Evolutionary conservation across 768 basidiomycete species (phyloP).

Genomic region (Mycena crocata): DNA sequence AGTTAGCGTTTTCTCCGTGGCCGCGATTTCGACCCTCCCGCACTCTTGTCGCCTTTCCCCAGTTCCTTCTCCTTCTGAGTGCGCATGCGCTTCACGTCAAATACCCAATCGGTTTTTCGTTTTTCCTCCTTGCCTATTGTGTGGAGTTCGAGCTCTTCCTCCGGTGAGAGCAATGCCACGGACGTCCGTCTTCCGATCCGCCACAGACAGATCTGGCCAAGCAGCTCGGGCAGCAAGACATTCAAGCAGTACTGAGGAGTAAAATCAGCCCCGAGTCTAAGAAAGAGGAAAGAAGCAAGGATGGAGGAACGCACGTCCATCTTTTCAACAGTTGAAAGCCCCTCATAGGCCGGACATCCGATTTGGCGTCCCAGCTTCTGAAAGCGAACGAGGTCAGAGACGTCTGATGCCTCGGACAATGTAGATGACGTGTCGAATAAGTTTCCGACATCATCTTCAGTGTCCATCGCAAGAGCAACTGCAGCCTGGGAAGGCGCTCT

Average conservation of each 20-base stretch:
- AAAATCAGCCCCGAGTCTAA: constrained; percentile 2
- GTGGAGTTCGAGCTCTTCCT: constrained; percentile 69
- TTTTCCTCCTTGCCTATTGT: constrained; percentile 59
- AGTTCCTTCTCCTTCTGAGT: constrained; percentile 43
- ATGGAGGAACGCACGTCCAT: constrained; percentile 55
- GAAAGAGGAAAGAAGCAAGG: not conserved
- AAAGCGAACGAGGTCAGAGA: constrained; percentile 20
- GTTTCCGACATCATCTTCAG: not conserved
- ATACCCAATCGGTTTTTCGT: constrained; percentile 75
- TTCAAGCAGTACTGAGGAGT: constrained; percentile 73
- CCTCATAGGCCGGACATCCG: constrained; percentile 58
- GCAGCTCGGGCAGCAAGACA: constrained; percentile 77
- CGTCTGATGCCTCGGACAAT: constrained; percentile 26
- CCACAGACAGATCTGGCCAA: constrained; percentile 82
- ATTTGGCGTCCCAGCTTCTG: constrained; percentile 37
- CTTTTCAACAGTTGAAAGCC: constrained; percentile 59
- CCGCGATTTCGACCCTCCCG: constrained; percentile 14
- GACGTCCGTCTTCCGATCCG: constrained; percentile 68
- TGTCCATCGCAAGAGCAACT: not conserved
- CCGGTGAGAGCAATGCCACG: constrained; percentile 56
- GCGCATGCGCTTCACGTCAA: constrained; percentile 65
- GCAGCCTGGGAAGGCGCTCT: not conserved
- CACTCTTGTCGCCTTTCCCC: constrained; percentile 28
- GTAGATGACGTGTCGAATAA: constrained; percentile 35
- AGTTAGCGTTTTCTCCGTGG: constrained; percentile 12